Base-by-base conservation (phyloP, 306 rosid genomes). In the Glycyrrhiza uralensis region DNA sequence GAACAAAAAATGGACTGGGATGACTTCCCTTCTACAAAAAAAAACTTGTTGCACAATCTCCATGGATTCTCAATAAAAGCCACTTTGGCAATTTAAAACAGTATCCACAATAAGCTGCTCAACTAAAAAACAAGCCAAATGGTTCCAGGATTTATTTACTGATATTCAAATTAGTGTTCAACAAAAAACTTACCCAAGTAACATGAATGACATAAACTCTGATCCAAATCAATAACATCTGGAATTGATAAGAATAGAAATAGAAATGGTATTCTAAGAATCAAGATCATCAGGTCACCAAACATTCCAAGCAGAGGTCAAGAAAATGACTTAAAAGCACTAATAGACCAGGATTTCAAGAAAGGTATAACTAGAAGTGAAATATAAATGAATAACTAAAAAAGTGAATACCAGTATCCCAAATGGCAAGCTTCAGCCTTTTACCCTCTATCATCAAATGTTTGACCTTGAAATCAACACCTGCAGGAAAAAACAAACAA, bases 401-500 rank as follows among this genome's bases (percentile, higher is more conserved):
- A 29, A 76, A 26, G 10, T 19, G 46, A n/a, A 67, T 85, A 91
- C 96, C 97, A 28, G 96, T 88, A 66, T 91, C 97, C 97, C 96
- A 89, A 76, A 87, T 87, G 24, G 97, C 97, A 79, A 87, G 96
- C 86, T 91, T 91, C 72, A 91, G 88, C 67, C 81, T 89, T 78
- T 89, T 91, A 36, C 89, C 91, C 33, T 80, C 88, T 29, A 80
- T 59, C 4, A 36, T 74, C 13, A 91, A 80, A 75, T 83, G 76
- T 70, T 91, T 91, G 38, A 91, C 90, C 86, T 88, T 91, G 55
- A 91, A 91, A 87, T 91, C 97, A 76, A 91, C 97, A 79, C 97
- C 96, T 91, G 55, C 65, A 69, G 12, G 54, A 69, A 66, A 56
- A 26, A 73, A 44, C 44, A 76, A 59, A 50, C 28, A 62, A 29